Conservation (phyloP, 164 flowering plant genomes). For the Aristolochia californica region DNA sequence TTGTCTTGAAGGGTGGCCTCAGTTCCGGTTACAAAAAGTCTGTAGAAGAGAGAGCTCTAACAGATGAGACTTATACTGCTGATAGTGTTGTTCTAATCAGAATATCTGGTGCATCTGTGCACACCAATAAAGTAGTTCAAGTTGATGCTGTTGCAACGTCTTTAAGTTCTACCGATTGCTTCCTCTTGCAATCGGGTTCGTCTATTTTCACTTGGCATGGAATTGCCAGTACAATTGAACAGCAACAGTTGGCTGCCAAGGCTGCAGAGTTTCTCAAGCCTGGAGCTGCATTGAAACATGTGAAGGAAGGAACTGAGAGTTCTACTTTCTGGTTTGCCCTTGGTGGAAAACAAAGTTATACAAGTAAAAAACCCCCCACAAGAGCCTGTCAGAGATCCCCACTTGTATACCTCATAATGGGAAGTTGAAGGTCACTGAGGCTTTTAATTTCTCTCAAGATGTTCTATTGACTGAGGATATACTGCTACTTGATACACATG, state of each 20-base stretch:
- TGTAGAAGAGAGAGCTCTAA: slow-evolving; percentile 58
- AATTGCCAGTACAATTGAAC: slow-evolving; percentile 72
- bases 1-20: slow-evolving; percentile 91
- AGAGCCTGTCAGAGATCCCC: slow-evolving; percentile 81
- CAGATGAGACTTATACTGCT: slow-evolving; percentile 71
- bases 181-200: slow-evolving; percentile 86
- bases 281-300: slow-evolving; percentile 71
- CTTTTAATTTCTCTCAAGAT: slow-evolving; percentile 75
- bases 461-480: too few relatives aligned
- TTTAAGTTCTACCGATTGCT: slow-evolving; percentile 77
- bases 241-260: slow-evolving; percentile 81
- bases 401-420: slow-evolving; percentile 83
- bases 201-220: slow-evolving; percentile 91
- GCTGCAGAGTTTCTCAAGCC: slow-evolving; percentile 97
- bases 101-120: slow-evolving; percentile 69
- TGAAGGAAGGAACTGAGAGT: slow-evolving; percentile 97
- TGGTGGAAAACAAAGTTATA: slow-evolving; percentile 89
- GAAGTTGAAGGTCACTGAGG: slow-evolving; percentile 78
- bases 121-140: slow-evolving; percentile 82
- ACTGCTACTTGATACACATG: too few relatives aligned
- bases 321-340: too few relatives aligned
- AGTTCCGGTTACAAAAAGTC: slow-evolving; percentile 85
- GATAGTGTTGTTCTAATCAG: slow-evolving; percentile 78
- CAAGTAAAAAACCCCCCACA: slow-evolving; percentile 53
- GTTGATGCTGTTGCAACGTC: slow-evolving; percentile 86